These are phyloP conservation scores for Thraustochytrium striatum DNA, from an alignment of 352 stramenopile species.

Conservation along the genomic window DNA sequence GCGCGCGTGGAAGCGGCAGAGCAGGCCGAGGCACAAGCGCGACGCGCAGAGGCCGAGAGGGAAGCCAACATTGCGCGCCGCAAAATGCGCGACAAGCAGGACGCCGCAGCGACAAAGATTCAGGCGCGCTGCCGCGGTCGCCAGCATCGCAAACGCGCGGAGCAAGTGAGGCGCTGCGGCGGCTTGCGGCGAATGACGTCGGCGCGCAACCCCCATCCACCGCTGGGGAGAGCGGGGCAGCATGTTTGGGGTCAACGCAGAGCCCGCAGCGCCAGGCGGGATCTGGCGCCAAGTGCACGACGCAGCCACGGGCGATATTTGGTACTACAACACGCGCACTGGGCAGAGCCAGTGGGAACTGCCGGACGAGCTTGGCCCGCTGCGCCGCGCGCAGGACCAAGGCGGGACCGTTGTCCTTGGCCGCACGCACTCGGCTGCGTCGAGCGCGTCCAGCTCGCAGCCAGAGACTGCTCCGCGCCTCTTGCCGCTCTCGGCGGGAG, in stretches of 20 bases:
- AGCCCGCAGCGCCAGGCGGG: neutral
- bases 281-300: slow-evolving; percentile 70
- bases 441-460: neutral
- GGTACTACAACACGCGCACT: slow-evolving; percentile 71
- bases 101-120: too few relatives aligned
- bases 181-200: too few relatives aligned
- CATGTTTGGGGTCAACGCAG: too few relatives aligned
- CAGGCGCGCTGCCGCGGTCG: too few relatives aligned
- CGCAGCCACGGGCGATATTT: slow-evolving; percentile 64
- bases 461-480: neutral
- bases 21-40: neutral
- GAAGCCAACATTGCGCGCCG: neutral
- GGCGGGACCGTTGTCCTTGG: neutral
- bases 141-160: too few relatives aligned
- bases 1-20: neutral
- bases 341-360: slow-evolving; percentile 70
- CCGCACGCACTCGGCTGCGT: neutral
- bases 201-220: too few relatives aligned
- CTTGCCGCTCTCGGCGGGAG: neutral
- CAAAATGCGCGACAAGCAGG: neutral
- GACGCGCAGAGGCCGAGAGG: neutral
- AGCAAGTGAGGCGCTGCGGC: too few relatives aligned
- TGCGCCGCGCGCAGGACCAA: neutral
- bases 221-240: too few relatives aligned
- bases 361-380: slow-evolving; percentile 52